Percentiles rank a stretch among this genome's conserved stretches.
These are phyloP conservation scores for Boletus rubropictus DNA, from an alignment of 768 basidiomycete genomes.

Conservation along the genomic window DNA sequence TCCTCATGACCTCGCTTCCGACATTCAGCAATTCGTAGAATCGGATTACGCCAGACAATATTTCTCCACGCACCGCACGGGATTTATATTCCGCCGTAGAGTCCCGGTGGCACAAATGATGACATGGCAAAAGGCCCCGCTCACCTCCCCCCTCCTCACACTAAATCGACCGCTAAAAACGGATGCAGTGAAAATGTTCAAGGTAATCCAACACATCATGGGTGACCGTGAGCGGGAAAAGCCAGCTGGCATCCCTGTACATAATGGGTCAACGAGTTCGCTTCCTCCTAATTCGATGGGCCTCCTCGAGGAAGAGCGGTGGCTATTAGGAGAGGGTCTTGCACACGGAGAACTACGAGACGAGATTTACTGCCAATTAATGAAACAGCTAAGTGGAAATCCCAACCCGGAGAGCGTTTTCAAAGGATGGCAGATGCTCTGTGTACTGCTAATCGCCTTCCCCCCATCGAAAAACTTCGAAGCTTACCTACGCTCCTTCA, in stretches of 20 bases:
- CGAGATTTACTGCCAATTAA: constrained; percentile 88
- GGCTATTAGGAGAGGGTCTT: constrained; percentile 78
- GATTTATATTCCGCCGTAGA: constrained; percentile 76
- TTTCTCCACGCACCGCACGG: constrained; percentile 86
- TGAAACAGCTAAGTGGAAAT: constrained; percentile 87
- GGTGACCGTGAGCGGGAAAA: constrained; percentile 80
- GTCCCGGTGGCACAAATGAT: constrained; percentile 85
- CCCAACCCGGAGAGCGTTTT: constrained; percentile 79
- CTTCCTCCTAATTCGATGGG: constrained; percentile 38
- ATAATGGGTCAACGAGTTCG: constrained; percentile 40
- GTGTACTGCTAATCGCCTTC: constrained; percentile 86
- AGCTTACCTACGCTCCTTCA: constrained; percentile 73
- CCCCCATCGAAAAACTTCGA: constrained; percentile 93
- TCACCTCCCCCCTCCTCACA: constrained; percentile 70
- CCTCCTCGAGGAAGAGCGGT: constrained; percentile 78
- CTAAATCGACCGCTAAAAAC: constrained; percentile 60
- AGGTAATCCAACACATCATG: constrained; percentile 88
- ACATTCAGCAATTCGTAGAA: constrained; percentile 83
- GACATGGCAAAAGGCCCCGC: constrained; percentile 81
- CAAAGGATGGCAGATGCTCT: constrained; percentile 90
- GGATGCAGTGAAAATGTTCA: constrained; percentile 82
- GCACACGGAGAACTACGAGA: constrained; percentile 80
- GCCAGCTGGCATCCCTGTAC: constrained; percentile 42
- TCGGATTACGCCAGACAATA: constrained; percentile 83
- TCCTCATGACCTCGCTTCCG: constrained; percentile 72